Evolutionary conservation across 805 yeast species (phyloP).

Genomic region (Alloascoidea africana): DNA sequence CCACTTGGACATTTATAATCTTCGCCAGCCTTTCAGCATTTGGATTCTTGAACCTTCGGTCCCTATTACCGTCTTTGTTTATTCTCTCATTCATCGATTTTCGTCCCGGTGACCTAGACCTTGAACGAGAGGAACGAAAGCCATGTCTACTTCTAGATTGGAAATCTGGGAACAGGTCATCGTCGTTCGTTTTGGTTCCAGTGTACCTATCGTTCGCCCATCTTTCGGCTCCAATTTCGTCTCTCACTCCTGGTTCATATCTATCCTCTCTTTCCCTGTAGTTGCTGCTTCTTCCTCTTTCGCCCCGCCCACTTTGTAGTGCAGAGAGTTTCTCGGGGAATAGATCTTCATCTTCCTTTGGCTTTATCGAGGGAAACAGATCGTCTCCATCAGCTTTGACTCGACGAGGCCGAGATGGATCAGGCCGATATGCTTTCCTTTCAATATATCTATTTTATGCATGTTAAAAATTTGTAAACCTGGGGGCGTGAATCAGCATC

Average conservation of each 20-base stretch:
- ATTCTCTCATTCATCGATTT: neutral
- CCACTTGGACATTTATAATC: neutral
- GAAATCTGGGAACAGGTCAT: neutral
- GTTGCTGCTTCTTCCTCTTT: neutral
- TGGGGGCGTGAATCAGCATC: neutral
- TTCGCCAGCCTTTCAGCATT: conserved; percentile 1
- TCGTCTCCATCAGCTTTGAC: neutral
- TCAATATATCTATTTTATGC: neutral
- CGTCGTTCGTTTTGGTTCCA: no score
- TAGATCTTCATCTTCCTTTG: neutral
- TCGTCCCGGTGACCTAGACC: neutral
- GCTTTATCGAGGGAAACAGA: neutral
- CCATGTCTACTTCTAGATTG: neutral
- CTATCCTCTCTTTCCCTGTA: neutral
- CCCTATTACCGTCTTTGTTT: neutral
- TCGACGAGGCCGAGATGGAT: neutral
- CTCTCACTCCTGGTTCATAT: no score
- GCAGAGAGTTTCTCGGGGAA: neutral
- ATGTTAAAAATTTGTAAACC: neutral
- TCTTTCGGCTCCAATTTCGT: no score
- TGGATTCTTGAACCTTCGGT: neutral
- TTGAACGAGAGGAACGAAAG: neutral
- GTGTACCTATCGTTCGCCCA: neutral
- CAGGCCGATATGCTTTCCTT: neutral
- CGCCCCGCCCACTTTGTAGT: neutral